phyloP scores from a whole-genome alignment of 169 alveolate species.

The Eimeria acervulina region DNA sequence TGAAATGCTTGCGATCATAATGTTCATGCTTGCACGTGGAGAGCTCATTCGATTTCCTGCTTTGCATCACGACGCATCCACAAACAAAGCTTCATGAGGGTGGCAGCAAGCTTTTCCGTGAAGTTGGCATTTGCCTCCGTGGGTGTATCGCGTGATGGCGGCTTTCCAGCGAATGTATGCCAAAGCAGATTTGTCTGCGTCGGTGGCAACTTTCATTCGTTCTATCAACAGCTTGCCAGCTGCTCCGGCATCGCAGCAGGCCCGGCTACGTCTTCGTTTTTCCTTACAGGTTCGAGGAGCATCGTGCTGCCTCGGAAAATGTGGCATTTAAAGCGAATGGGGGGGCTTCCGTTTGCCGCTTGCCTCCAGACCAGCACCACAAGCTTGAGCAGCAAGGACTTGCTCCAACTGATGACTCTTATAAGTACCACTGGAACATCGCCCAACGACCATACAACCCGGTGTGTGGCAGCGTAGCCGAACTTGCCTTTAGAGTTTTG shows the following conservation, averaged over 20 bases:
- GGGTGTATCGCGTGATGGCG: background rate
- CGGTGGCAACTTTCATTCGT: background rate
- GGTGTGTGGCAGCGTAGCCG: background rate
- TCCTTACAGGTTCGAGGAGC: conserved; percentile 70
- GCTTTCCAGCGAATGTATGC: background rate
- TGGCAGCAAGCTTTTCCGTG: background rate
- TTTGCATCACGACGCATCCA: background rate
- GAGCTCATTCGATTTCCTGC: background rate
- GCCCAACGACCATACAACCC: conserved; percentile 44
- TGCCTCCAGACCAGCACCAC: conserved; percentile 86
- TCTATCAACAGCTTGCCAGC: background rate
- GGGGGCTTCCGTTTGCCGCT: conserved; percentile 62
- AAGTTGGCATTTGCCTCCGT: background rate
- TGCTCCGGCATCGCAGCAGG: background rate
- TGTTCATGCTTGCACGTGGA: background rate
- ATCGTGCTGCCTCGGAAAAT: conserved; percentile 81
- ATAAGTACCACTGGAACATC: conserved; percentile 86
- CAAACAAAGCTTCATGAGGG: background rate
- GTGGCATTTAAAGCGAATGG: conserved; percentile 49
- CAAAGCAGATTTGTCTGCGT: background rate
- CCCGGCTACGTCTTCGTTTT: background rate
- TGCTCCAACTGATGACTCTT: conserved; percentile 85
- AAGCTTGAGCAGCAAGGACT: conserved; percentile 77
- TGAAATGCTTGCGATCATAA: background rate
- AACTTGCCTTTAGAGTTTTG: background rate